phyloP scores from a whole-genome alignment of 2,329 filamentous ascomycete genomes.

The Colletotrichum sp. region DNA sequence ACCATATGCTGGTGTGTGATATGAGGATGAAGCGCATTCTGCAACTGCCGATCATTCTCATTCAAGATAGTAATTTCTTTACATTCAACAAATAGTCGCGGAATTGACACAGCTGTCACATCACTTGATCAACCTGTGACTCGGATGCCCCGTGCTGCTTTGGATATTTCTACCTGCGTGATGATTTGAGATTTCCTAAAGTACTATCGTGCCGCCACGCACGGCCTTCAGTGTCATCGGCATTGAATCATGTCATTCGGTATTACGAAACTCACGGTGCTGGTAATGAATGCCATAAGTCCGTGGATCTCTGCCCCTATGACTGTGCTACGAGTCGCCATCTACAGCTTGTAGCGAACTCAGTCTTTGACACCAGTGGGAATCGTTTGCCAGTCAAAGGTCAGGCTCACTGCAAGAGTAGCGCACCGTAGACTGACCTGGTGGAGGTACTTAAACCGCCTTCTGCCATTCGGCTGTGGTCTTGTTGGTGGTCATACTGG shows the following conservation, averaged over 20 bases:
- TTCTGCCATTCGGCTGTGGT: background rate
- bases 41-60: too few relatives aligned
- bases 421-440: background rate
- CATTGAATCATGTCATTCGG: background rate
- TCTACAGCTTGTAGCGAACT: background rate
- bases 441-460: background rate
- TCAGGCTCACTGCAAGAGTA: background rate
- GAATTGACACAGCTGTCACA: too few relatives aligned
- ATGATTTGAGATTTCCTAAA: too few relatives aligned
- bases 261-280: background rate
- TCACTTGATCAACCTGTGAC: background rate
- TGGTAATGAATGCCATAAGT: background rate
- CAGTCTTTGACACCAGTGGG: background rate
- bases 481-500: background rate
- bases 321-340: too few relatives aligned
- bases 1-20: background rate
- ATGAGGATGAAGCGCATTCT: too few relatives aligned
- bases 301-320: too few relatives aligned
- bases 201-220: background rate
- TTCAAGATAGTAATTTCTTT: too few relatives aligned
- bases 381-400: too few relatives aligned
- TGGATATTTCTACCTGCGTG: background rate
- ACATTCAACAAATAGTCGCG: too few relatives aligned
- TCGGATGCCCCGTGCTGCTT: background rate
- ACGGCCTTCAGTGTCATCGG: background rate